Percentiles rank a stretch among this genome's conserved stretches.
phyloP scores from a whole-genome alignment of 78 protist genomes.

The Cavenderia fasciculata region DNA sequence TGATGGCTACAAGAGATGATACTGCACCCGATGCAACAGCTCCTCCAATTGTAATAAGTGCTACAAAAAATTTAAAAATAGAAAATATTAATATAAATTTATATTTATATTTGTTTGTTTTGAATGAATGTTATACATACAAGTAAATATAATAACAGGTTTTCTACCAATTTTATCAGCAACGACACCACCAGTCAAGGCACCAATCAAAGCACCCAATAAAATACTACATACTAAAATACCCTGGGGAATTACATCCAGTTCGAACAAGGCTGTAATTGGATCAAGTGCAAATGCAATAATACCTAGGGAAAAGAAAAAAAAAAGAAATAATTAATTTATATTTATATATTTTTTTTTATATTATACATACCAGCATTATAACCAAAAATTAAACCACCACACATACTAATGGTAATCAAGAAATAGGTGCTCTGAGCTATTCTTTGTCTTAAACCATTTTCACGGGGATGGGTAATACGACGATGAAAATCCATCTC shows the following conservation, averaged over 20 bases:
- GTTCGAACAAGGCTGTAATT: neutral
- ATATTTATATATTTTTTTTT: neutral
- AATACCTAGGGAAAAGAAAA: neutral
- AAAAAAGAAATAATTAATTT: neutral
- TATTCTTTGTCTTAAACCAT: too few relatives aligned
- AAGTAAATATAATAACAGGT: constrained; percentile 31
- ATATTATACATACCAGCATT: constrained; percentile 37
- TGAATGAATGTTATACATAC: neutral
- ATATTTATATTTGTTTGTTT: neutral
- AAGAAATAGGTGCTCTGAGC: too few relatives aligned
- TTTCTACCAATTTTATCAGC: constrained; percentile 65
- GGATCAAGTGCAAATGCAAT: constrained; percentile 14
- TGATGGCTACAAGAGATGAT: neutral
- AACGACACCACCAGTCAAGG: constrained; percentile 28
- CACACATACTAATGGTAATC: constrained; percentile 1
- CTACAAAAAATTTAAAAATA: neutral
- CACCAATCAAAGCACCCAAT: constrained; percentile 42
- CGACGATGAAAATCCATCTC: too few relatives aligned
- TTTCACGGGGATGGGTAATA: too few relatives aligned
- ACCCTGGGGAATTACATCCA: constrained; percentile 26
- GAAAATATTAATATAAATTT: neutral
- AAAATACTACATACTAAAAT: constrained; percentile 23
- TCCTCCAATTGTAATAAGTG: constrained; percentile 34
- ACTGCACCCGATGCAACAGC: constrained; percentile 41
- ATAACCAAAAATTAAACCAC: constrained; percentile 70